Conservation (phyloP, 805 yeast genomes). For the Candida nemodendra region DNA sequence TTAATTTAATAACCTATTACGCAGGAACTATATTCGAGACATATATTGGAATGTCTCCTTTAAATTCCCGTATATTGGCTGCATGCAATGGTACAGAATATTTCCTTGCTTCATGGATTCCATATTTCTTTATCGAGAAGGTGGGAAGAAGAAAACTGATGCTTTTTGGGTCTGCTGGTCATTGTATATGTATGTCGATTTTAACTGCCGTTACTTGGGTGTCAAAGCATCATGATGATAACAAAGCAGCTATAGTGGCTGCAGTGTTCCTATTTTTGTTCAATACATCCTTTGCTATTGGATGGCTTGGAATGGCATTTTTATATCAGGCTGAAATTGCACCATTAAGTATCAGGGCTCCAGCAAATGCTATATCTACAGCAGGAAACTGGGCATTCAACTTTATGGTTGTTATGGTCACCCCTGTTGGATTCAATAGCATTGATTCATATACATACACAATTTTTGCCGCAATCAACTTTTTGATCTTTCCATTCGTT, state of each 20-base stretch:
- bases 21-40: slow-evolving; percentile 52
- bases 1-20: slow-evolving; percentile 54
- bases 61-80: slow-evolving; percentile 34
- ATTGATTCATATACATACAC: slow-evolving; percentile 41
- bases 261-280: slow-evolving; percentile 46
- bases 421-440: slow-evolving; percentile 39
- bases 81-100: slow-evolving; percentile 19
- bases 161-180: slow-evolving; percentile 33
- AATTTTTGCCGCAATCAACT: slow-evolving; percentile 43
- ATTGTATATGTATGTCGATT: slow-evolving; percentile 41
- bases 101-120: slow-evolving; percentile 33
- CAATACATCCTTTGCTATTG: slow-evolving; percentile 46
- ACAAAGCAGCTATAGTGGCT: slow-evolving; percentile 39
- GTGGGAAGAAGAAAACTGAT: slow-evolving; percentile 39
- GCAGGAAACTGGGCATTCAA: slow-evolving; percentile 56
- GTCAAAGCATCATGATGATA: slow-evolving; percentile 21
- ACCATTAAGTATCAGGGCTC: slow-evolving; percentile 48
- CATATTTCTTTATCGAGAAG: slow-evolving; percentile 43
- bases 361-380: slow-evolving; percentile 49
- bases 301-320: slow-evolving; percentile 47
- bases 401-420: slow-evolving; percentile 53
- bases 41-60: slow-evolving; percentile 42
- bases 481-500: slow-evolving; percentile 38
- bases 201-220: slow-evolving; percentile 37
- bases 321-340: slow-evolving; percentile 56